These are phyloP conservation scores for Physaria fendleri DNA, from an alignment of 345 rosid genomes.

Conservation along the genomic window DNA sequence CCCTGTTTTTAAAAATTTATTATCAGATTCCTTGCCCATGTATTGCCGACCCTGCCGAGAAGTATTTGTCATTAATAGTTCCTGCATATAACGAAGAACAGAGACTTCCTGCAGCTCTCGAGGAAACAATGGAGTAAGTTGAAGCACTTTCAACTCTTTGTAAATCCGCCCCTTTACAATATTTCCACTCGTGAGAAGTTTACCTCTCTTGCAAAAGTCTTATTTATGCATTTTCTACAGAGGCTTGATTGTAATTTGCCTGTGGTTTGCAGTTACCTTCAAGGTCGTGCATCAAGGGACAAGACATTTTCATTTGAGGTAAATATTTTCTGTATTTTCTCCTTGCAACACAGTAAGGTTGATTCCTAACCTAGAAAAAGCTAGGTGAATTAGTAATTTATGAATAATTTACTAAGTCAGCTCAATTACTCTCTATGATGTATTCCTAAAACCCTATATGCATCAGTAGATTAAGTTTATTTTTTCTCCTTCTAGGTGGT, in stretches of 20 bases:
- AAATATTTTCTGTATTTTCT: neutral
- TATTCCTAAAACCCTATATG: no score
- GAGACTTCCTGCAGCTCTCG: conserved; percentile 86
- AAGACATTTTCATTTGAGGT: conserved; percentile 92
- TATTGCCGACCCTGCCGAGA: conserved; percentile 64
- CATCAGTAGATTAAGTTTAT: neutral
- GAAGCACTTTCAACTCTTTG: neutral
- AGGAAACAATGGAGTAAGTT: conserved; percentile 82
- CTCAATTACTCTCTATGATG: no score
- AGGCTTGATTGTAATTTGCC: conserved; percentile 5
- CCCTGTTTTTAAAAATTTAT: neutral
- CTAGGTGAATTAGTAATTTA: no score
- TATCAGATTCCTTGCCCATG: conserved; percentile 65
- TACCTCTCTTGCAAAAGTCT: neutral
- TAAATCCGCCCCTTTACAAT: neutral
- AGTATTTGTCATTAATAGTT: conserved; percentile 75
- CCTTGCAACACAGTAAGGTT: neutral
- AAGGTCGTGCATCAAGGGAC: conserved; percentile 66
- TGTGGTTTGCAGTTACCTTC: conserved; percentile 68
- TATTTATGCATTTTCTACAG: neutral
- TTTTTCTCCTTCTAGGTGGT: conserved; percentile 46
- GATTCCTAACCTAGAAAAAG: neutral
- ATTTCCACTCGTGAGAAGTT: neutral
- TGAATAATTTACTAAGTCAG: no score
- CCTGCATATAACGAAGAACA: conserved; percentile 92